Base-by-base conservation (phyloP, 116 monocot species). In the Phalaenopsis hybrid region DNA sequence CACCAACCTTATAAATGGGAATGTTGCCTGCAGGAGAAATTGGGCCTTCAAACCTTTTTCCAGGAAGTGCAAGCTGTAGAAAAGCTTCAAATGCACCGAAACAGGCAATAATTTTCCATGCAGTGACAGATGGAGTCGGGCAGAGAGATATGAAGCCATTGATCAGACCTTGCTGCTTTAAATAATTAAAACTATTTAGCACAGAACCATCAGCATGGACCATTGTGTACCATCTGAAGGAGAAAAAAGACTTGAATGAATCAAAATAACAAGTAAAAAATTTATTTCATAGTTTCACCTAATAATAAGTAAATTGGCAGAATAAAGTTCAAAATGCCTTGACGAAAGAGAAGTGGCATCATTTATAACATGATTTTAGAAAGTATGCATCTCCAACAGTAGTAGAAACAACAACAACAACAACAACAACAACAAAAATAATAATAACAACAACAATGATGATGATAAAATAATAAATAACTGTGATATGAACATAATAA, bases 191-290 rank as follows among this genome's bases (percentile, higher is more conserved):
- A 4, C 95, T 91, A 78, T 87, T 87, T 63, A 86, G 44, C 17
- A 95, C 81, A 49, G 99, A 99, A 16, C 99, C 99, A 84, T 99
- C 99, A 75, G 94, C 93, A 86, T 95, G 95, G 82, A 95, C 99
- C 99, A 99, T 93, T 34, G 99, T 91, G 81, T 99, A 99, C 99
- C 99, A 99, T 86, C 99, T 99, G 90, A 79, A 82, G 17, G 4
- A 50, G 44, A 48, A 51, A 50, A 8, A 77, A 3, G 11, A 28
- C 48, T 28, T 25, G 0, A 51, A 72, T 15, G 11, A 72, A 37
- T 23, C 25, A 72, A 0, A 72, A 72, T 37, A 2, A 67, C 28
- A 9, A 67, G 8, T 65, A 25, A 41, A 72, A 37, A 34, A 72
- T 17, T 11, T 72, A 2, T 72, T 72, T 72, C 11, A 72, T 41